Percentiles rank a stretch among this genome's conserved stretches.
These are phyloP conservation scores for Fusarium musae DNA, from an alignment of 2,329 filamentous ascomycete species.

Conservation along the genomic window DNA sequence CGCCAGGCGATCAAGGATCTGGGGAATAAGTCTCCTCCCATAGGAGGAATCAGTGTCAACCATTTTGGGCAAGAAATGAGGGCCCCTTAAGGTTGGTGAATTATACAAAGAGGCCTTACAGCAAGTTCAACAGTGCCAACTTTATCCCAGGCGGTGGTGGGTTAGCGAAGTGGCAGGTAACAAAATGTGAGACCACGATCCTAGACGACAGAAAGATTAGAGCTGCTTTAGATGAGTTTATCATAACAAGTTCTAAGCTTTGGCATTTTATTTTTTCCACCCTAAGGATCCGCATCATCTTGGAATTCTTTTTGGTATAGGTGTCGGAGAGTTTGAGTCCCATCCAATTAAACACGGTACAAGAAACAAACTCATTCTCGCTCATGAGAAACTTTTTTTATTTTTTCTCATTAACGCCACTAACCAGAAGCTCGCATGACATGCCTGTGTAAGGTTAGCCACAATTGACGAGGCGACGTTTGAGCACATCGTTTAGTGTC, in stretches of 20 bases:
- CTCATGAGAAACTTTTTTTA: neutral
- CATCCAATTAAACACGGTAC: too few species aligned
- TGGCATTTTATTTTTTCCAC: neutral
- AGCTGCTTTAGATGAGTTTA: neutral
- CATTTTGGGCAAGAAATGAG: neutral
- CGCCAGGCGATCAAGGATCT: neutral
- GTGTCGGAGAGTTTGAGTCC: neutral
- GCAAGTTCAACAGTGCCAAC: neutral
- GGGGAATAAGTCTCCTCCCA: neutral
- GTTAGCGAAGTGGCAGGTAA: neutral
- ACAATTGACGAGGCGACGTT: neutral
- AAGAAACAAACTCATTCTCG: conserved; percentile 7
- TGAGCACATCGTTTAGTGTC: neutral
- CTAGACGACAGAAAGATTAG: neutral
- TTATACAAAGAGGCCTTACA: neutral
- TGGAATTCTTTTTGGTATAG: neutral
- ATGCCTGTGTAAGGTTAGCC: neutral
- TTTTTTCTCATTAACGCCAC: neutral
- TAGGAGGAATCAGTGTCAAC: neutral
- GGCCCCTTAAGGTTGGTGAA: neutral
- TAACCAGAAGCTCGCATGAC: too few species aligned
- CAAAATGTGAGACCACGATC: neutral
- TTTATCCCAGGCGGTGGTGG: too few species aligned
- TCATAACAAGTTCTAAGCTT: neutral
- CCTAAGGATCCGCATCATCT: neutral